Conservation (phyloP, 345 rosid genomes). For the Raphanus raphanistrum region DNA sequence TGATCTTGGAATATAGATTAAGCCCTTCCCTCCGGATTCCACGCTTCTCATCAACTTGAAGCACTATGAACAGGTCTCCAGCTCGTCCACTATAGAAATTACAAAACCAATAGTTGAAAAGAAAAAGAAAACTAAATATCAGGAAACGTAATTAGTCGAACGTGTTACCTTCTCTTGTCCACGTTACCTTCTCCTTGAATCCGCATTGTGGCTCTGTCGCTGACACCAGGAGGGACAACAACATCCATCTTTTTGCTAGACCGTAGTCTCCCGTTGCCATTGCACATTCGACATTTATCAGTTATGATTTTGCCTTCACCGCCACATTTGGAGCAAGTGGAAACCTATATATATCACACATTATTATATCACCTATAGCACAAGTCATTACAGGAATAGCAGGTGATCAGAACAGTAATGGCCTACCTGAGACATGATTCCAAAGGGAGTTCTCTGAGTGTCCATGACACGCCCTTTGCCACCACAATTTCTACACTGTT, state of each 20-base stretch:
- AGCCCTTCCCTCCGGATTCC: conserved; percentile 84
- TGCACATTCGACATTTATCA: conserved; percentile 64
- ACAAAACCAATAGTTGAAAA: conserved; percentile 12
- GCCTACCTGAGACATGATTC: conserved; percentile 80
- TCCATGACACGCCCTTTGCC: conserved; percentile 79
- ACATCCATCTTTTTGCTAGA: conserved; percentile 57
- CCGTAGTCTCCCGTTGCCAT: conserved; percentile 61
- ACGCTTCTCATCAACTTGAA: conserved; percentile 65
- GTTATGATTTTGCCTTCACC: conserved; percentile 82
- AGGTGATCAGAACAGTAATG: conserved; percentile 8
- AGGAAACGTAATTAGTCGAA: neutral
- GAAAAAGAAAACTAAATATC: neutral
- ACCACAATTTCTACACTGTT: conserved; percentile 66
- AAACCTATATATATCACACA: conserved; percentile 56
- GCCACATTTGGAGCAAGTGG: conserved; percentile 77
- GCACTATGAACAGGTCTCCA: conserved; percentile 73
- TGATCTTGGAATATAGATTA: conserved; percentile 73
- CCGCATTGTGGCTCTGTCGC: conserved; percentile 69
- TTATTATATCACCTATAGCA: neutral
- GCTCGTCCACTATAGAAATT: conserved; percentile 51
- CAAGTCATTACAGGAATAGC: neutral
- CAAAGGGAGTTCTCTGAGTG: conserved; percentile 84
- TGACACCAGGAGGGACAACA: conserved; percentile 78
- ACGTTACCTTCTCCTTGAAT: conserved; percentile 69
- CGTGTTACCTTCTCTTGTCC: conserved; percentile 49